Evolutionary conservation across 2,329 filamentous ascomycete genomes (phyloP), one percentile per base, ranked within the genome.

Genomic region (Diaporthe longicolla): DNA sequence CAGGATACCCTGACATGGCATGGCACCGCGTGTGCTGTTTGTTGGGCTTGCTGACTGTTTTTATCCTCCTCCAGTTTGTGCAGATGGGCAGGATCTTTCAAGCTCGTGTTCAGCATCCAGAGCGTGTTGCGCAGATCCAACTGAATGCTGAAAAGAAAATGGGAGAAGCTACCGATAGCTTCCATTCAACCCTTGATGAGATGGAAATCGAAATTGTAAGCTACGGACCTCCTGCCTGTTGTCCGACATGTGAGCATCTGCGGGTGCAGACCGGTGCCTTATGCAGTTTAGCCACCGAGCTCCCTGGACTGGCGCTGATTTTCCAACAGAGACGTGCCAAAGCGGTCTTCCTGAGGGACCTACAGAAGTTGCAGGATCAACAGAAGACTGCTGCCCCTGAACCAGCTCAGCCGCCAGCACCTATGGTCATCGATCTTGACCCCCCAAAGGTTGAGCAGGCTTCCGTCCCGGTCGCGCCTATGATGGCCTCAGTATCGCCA

Each of bases 161-260:
- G 70, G 43, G 40, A 35, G 75, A 72, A 19, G 70, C 73, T 10
- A 70, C 63, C n/a, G 71, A 76, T 19, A 72, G 59, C 37, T 76
- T 76, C 21, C 73, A 76, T 48, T 71, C 68, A n/a, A 71, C 73
- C 15, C 75, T 76, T n/a, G 75, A 76, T 43, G 73, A 76, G 17
- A 66, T 76, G 65, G 75, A 76, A 55, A 70, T 73, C 11, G 73
- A 76, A 40, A 75, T 76, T 29, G 75, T 76, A 55, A 74, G 74
- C 45, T 43, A 26, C n/a, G 24, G 21, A 17, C 24, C 54, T 48
- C 52, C 55, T 40, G 19, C 11, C 45, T 21, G 32, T 6, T 37
- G 48, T 13, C 48, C 32, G 26, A 19, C 24, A 26, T 9, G 21
- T n/a, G 15, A 40, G 15, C 32, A 40, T 10, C 45, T 37, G 21